Conservation (phyloP, 192 early-diverging fungal species). For the Linnemannia zychae region DNA sequence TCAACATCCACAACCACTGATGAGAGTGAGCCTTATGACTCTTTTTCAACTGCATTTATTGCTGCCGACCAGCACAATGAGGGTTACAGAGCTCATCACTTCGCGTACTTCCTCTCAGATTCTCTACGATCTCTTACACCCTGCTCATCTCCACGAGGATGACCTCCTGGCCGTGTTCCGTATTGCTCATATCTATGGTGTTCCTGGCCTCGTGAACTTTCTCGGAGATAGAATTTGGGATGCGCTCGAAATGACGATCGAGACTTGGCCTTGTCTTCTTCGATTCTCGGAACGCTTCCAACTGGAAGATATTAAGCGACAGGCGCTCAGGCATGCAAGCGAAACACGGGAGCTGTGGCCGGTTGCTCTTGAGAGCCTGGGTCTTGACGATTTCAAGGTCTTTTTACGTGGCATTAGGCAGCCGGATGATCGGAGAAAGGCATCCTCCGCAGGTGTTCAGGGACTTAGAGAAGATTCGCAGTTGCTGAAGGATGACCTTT, state of each 20-base stretch:
- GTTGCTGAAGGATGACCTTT: slow-evolving; percentile 13
- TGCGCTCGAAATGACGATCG: not conserved
- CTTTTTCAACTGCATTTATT: not conserved
- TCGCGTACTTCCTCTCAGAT: slow-evolving; percentile 17
- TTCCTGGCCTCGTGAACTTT: not conserved
- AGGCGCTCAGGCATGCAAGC: not conserved
- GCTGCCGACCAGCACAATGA: not conserved
- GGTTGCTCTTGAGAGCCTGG: slow-evolving; percentile 13
- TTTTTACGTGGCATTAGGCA: slow-evolving; percentile 10
- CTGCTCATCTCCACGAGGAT: not conserved
- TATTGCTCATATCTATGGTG: slow-evolving; percentile 4
- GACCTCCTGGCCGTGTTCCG: slow-evolving; percentile 20
- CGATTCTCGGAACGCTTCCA: slow-evolving; percentile 16
- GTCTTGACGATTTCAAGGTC: slow-evolving; percentile 15
- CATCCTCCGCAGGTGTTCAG: not conserved
- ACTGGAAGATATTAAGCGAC: not conserved
- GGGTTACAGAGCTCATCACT: slow-evolving; percentile 9
- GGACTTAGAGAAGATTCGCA: not conserved
- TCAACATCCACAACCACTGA: not conserved
- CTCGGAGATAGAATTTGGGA: slow-evolving; percentile 8
- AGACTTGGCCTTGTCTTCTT: slow-evolving; percentile 3
- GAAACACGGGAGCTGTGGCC: not conserved
- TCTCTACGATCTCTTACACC: slow-evolving; percentile 4
- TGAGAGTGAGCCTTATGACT: not conserved
- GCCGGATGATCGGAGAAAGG: not conserved